A percentile compares a stretch with the other conserved stretches of the same genome.
phyloP scores from a whole-genome alignment of 495 filamentous ascomycete genomes.

The Penicillium diatomitis region DNA sequence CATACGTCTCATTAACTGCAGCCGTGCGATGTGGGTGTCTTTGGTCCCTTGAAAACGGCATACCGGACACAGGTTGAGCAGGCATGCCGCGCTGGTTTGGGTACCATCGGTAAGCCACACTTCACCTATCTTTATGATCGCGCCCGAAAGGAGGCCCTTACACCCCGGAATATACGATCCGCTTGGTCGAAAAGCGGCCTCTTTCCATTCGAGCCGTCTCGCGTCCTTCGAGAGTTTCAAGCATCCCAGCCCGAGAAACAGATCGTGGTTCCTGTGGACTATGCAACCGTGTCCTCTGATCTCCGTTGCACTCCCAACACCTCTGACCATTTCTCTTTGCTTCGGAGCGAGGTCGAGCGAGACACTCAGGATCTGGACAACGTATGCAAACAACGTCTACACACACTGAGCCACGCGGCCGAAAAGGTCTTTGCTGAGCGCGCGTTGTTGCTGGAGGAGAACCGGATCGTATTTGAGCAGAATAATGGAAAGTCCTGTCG shows the following conservation, averaged over 20 bases:
- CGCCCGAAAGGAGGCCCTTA: constrained; percentile 21
- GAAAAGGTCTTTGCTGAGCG: constrained; percentile 23
- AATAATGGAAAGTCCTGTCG: constrained; percentile 22
- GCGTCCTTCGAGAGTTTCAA: constrained; percentile 18
- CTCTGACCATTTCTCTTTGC: constrained; percentile 17
- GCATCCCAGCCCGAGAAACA: constrained; percentile 15
- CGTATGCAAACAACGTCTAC: constrained; percentile 15
- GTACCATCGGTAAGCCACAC: constrained; percentile 22
- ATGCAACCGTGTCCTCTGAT: constrained; percentile 12
- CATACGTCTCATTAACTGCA: constrained; percentile 22
- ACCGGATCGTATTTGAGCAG: constrained; percentile 16
- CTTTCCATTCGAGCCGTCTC: constrained; percentile 26
- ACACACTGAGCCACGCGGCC: constrained; percentile 16
- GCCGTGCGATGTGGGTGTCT: constrained; percentile 21
- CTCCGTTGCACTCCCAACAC: constrained; percentile 19
- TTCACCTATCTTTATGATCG: constrained; percentile 25
- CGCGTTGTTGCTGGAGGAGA: constrained; percentile 18
- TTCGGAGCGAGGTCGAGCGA: constrained; percentile 20
- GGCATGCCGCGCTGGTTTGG: constrained; percentile 18
- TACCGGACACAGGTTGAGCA: too few relatives aligned
- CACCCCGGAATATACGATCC: constrained; percentile 22
- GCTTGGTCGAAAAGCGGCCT: constrained; percentile 20
- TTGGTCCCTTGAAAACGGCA: constrained; percentile 18
- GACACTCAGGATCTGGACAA: constrained; percentile 17
- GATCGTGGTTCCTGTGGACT: constrained; percentile 11